These are phyloP conservation scores for Solanum hybrid DNA, from an alignment of 305 asterid species.

Conservation along the genomic window DNA sequence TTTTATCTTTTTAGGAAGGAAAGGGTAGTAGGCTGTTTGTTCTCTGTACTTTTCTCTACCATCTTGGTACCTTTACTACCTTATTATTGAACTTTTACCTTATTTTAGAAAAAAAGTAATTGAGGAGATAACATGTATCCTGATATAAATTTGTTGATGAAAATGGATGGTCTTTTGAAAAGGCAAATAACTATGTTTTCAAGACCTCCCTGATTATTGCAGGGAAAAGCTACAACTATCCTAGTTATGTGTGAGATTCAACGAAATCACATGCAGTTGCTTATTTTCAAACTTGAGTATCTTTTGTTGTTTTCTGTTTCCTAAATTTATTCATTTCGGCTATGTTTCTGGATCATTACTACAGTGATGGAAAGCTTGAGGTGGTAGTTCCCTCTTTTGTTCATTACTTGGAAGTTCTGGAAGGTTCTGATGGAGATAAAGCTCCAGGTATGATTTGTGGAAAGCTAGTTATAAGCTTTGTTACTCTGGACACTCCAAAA, in stretches of 20 bases:
- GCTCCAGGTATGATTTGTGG: slow-evolving; percentile 56
- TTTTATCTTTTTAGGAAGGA: neutral
- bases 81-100: neutral
- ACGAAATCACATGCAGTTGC: neutral
- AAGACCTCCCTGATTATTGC: neutral
- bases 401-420: slow-evolving; percentile 95
- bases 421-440: slow-evolving; percentile 99
- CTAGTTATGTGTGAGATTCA: neutral
- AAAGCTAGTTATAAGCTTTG: neutral
- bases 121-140: neutral
- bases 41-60: neutral
- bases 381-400: slow-evolving; percentile 92
- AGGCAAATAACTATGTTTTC: neutral
- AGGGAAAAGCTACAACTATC: neutral
- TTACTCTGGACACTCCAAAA: neutral
- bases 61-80: neutral
- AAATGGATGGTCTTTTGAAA: neutral
- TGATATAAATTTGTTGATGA: neutral
- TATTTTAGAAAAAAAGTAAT: neutral
- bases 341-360: neutral
- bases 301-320: neutral
- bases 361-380: slow-evolving; percentile 96
- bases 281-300: neutral
- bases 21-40: neutral
- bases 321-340: neutral